phyloP scores from a whole-genome alignment of 2,329 filamentous ascomycete species.

The Colletotrichum sp. region DNA sequence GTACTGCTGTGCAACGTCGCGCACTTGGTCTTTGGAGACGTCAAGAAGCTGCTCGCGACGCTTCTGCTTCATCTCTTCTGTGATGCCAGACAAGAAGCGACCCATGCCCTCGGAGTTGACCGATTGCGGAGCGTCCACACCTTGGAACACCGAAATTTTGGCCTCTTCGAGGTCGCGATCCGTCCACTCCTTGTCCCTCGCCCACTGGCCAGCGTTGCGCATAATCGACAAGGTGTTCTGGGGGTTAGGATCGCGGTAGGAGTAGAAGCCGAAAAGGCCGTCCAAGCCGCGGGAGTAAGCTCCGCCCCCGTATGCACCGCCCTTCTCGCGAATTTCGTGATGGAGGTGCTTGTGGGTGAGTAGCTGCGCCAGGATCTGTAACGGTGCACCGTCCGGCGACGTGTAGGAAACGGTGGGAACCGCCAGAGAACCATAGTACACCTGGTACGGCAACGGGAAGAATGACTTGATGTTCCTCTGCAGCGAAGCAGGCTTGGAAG shows the following conservation, averaged over 20 bases:
- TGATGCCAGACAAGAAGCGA: conserved; percentile 83
- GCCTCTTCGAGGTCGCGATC: conserved; percentile 91
- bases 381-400: conserved; percentile 74
- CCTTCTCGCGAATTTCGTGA: conserved; percentile 97
- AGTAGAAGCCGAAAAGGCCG: conserved; percentile 92
- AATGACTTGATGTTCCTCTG: conserved; percentile 74
- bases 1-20: conserved; percentile 80
- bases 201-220: conserved; percentile 82
- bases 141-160: conserved; percentile 93
- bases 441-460: conserved; percentile 94
- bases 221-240: conserved; percentile 87
- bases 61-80: conserved; percentile 86
- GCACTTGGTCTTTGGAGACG: conserved; percentile 81
- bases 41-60: conserved; percentile 86
- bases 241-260: conserved; percentile 95
- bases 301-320: conserved; percentile 92
- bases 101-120: conserved; percentile 89
- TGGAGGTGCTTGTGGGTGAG: conserved; percentile 96
- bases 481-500: conserved; percentile 35
- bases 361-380: conserved; percentile 89
- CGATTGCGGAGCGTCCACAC: conserved; percentile 84
- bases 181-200: conserved; percentile 80
- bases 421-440: conserved; percentile 89
- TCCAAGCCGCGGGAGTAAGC: conserved; percentile 82
- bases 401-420: conserved; percentile 86